Percentiles rank a stretch among this genome's conserved stretches.
Conservation (phyloP, 1,139 yeast genomes). For the Hyphopichia burtonii region DNA sequence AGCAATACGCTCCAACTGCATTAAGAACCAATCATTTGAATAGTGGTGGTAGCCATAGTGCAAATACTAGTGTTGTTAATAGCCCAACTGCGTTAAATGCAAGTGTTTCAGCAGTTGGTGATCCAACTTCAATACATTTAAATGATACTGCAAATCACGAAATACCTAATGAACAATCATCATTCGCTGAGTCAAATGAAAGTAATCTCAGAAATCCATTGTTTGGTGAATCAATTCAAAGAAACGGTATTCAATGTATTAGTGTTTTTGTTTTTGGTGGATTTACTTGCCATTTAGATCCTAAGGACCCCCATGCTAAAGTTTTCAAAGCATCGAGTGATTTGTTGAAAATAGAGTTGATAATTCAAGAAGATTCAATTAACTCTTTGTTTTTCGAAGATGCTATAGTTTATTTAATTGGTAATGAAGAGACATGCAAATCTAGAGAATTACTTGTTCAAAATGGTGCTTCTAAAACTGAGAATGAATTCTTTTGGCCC, state of each 20-base stretch:
- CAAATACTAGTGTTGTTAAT: background rate
- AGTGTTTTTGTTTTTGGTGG: constrained; percentile 45
- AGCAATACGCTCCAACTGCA: constrained; percentile 1
- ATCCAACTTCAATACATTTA: background rate
- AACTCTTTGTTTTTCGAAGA: constrained; percentile 4
- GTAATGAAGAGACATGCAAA: constrained; percentile 2
- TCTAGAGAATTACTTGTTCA: constrained; percentile 1
- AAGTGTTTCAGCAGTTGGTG: background rate
- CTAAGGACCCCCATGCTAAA: constrained; percentile 13
- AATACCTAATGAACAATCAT: background rate
- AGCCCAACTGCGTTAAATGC: constrained; percentile 1
- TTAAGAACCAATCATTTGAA: background rate
- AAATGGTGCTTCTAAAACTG: constrained; percentile 8
- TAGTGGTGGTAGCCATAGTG: background rate
- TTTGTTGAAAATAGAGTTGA: constrained; percentile 36
- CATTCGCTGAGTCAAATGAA: constrained; percentile 4
- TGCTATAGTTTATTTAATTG: constrained; percentile 9
- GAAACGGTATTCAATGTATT: constrained; percentile 1
- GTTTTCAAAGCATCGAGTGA: constrained; percentile 35
- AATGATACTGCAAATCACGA: background rate
- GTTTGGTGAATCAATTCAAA: background rate
- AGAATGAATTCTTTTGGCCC: constrained; percentile 25
- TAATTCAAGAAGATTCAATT: constrained; percentile 7
- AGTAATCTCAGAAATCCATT: constrained; percentile 1
- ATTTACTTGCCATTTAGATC: constrained; percentile 18